Percentiles rank a stretch among this genome's conserved stretches.
Evolutionary conservation across 495 filamentous ascomycete species (phyloP).

Genomic region (Staphylotrichum longicolle): DNA sequence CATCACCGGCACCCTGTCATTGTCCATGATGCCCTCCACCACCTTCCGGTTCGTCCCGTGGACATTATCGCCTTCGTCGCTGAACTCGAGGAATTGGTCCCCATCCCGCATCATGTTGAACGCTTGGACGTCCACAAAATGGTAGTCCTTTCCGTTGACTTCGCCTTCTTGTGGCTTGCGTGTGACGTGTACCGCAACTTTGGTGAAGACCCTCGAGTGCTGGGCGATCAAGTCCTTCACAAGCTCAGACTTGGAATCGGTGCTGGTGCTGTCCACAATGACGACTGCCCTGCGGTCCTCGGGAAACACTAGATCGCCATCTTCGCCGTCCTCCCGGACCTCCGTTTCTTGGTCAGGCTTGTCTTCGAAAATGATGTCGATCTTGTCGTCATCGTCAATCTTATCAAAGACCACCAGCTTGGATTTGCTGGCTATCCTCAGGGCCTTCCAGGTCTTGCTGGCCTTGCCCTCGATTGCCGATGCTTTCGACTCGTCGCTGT

Average conservation of each 20-base stretch:
- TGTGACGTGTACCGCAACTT: conserved; percentile 42
- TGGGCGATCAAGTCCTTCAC: conserved; percentile 41
- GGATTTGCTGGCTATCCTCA: conserved; percentile 71
- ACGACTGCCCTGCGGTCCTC: conserved; percentile 47
- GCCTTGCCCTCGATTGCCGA: conserved; percentile 63
- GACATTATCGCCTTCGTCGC: conserved; percentile 40
- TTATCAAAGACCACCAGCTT: conserved; percentile 78
- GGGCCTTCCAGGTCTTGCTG: conserved; percentile 84
- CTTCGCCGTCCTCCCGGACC: conserved; percentile 26
- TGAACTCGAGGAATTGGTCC: conserved; percentile 51
- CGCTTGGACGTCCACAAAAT: conserved; percentile 47
- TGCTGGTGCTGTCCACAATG: conserved; percentile 44
- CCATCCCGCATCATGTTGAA: conserved; percentile 53
- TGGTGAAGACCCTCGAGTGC: conserved; percentile 42
- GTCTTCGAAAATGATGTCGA: conserved; percentile 53
- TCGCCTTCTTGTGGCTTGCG: conserved; percentile 47
- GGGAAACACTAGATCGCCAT: conserved; percentile 36
- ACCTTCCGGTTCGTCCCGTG: conserved; percentile 49
- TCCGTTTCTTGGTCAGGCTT: conserved; percentile 25
- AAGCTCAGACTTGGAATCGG: conserved; percentile 36
- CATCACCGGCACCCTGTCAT: conserved; percentile 51
- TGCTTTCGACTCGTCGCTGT: conserved; percentile 66
- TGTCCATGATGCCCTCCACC: conserved; percentile 45
- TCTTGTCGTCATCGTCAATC: conserved; percentile 75
- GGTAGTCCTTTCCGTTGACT: conserved; percentile 42